Evolutionary conservation across 1,284 basidiomycete species (phyloP).

Genomic region (Ustilago crameri): DNA sequence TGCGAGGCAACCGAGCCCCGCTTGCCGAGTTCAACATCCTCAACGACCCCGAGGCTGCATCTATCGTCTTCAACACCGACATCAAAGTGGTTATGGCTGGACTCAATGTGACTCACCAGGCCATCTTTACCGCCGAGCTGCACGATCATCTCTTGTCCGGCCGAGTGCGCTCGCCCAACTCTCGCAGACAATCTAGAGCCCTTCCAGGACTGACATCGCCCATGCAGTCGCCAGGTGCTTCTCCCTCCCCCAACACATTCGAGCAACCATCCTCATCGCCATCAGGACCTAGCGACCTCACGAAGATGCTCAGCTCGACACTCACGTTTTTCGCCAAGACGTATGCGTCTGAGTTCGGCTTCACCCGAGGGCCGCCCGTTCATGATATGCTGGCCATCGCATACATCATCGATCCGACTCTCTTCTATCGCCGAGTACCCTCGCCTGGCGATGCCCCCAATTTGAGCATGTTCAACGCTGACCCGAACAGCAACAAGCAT

Average conservation of each 20-base stretch:
- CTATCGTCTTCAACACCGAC: conserved; percentile 56
- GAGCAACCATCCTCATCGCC: conserved; percentile 17
- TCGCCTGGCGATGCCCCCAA: conserved; percentile 44
- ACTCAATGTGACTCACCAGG: conserved; percentile 63
- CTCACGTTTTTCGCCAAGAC: conserved; percentile 57
- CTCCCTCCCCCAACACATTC: conserved; percentile 10
- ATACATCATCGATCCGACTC: conserved; percentile 57
- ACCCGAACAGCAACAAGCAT: conserved; percentile 43
- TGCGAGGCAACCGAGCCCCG: conserved; percentile 53
- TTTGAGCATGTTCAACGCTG: conserved; percentile 27
- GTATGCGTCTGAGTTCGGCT: conserved; percentile 57
- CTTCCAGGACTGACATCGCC: conserved; percentile 14
- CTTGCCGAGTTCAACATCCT: conserved; percentile 62
- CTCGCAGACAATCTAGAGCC: conserved; percentile 32
- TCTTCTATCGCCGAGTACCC: conserved; percentile 49
- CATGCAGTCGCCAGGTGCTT: conserved; percentile 19
- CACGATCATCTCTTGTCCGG: conserved; percentile 42
- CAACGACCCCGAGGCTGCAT: conserved; percentile 60
- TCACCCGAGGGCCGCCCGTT: conserved; percentile 56
- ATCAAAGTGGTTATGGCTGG: conserved; percentile 61
- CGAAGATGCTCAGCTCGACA: conserved; percentile 49
- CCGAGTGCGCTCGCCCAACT: conserved; percentile 25
- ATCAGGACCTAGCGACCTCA: conserved; percentile 39
- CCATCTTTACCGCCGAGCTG: conserved; percentile 51
- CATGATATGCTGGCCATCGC: conserved; percentile 62